Evolutionary conservation across 495 filamentous ascomycete genomes (phyloP).

Genomic region (Bacidia rubella): DNA sequence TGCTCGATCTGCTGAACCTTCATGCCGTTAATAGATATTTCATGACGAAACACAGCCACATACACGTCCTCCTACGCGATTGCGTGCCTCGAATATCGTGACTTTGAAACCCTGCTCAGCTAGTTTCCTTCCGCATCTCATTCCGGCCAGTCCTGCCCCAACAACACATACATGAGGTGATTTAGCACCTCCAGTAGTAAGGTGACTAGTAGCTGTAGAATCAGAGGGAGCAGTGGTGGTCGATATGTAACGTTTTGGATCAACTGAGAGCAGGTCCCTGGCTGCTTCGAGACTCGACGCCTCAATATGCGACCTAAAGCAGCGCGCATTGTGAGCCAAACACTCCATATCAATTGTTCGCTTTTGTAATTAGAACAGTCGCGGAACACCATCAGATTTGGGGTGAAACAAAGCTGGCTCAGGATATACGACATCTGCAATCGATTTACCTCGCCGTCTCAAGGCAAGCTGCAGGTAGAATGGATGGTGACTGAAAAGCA

Average conservation of each 20-base stretch:
- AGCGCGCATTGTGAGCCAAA: constrained; percentile 6
- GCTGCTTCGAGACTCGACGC: not conserved
- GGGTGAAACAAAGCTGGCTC: not conserved
- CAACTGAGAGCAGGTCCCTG: not conserved
- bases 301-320: constrained; percentile 4
- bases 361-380: not conserved
- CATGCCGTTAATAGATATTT: constrained; percentile 1
- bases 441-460: not conserved
- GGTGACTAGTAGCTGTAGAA: constrained; percentile 5
- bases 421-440: not conserved
- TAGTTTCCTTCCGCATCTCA: constrained; percentile 75
- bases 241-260: not conserved
- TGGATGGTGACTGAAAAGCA: not conserved
- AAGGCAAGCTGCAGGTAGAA: not conserved
- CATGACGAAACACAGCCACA: no score
- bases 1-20: constrained; percentile 21
- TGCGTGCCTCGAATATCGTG: constrained; percentile 72
- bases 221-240: not conserved
- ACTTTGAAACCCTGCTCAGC: constrained; percentile 65
- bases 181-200: constrained; percentile 19
- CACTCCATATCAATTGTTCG: constrained; percentile 5
- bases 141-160: constrained; percentile 76
- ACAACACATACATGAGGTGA: constrained; percentile 55
- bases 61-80: constrained; percentile 75
- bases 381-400: not conserved